Evolutionary conservation across 108 stramenopile genomes (phyloP).

Genomic region (Pinguiococcus pyrenoidosus): DNA sequence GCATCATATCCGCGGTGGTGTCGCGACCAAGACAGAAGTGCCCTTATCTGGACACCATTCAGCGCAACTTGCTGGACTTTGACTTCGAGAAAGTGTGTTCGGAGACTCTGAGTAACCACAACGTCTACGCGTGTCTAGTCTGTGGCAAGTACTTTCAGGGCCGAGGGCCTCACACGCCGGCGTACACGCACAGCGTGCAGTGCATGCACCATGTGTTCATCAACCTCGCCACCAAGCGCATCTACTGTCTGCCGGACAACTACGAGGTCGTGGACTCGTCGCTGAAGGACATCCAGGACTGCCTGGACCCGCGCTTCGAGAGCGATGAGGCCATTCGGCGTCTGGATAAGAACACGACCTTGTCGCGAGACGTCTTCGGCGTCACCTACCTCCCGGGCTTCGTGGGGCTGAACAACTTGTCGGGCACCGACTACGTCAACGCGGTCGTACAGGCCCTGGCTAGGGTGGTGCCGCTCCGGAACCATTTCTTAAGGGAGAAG

Average conservation of each 20-base stretch:
- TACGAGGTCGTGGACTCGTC: constrained; percentile 81
- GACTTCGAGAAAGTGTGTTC: constrained; percentile 84
- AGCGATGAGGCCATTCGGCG: constrained; percentile 41
- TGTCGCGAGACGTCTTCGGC: constrained; percentile 75
- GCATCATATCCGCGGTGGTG: too few species aligned
- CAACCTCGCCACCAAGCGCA: constrained; percentile 43
- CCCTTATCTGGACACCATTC: constrained; percentile 95
- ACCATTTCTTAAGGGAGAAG: constrained; percentile 63
- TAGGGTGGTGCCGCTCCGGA: constrained; percentile 73
- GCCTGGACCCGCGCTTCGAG: constrained; percentile 65
- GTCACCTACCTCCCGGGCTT: constrained; percentile 82
- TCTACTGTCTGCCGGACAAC: constrained; percentile 85
- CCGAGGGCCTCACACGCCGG: constrained; percentile 70
- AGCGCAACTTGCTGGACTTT: constrained; percentile 82
- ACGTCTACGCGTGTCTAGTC: constrained; percentile 91
- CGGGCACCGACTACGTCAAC: constrained; percentile 82
- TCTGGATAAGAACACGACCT: constrained; percentile 55
- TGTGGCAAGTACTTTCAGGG: constrained; percentile 97
- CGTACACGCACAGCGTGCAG: constrained; percentile 81
- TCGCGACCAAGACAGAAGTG: constrained; percentile 49
- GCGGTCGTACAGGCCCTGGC: constrained; percentile 73
- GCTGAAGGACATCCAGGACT: constrained; percentile 62
- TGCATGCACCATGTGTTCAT: constrained; percentile 82
- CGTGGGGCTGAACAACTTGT: constrained; percentile 82
- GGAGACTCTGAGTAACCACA: constrained; percentile 66